A percentile compares a stretch with the other conserved stretches of the same genome.
Evolutionary conservation across 495 filamentous ascomycete genomes (phyloP).

Genomic region (Penicillium ochrochloron): DNA sequence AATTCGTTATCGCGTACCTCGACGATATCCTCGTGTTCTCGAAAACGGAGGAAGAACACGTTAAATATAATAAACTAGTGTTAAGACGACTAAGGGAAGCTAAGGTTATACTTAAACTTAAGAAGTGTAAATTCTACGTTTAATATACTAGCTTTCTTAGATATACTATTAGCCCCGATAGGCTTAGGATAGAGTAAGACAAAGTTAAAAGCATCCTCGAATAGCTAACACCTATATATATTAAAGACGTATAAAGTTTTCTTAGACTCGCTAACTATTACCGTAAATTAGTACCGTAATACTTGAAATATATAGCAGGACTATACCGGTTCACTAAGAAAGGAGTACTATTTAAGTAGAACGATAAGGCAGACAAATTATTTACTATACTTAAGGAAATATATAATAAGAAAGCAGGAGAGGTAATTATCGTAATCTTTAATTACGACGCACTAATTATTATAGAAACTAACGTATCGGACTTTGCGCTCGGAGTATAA

Average conservation of each 20-base stretch:
- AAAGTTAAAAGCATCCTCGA: slow-evolving; percentile 1
- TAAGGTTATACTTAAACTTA: slow-evolving; percentile 18
- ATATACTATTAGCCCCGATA: slow-evolving; percentile 6
- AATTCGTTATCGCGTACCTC: too few relatives aligned
- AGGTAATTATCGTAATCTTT: neutral
- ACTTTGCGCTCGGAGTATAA: neutral
- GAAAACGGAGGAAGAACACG: neutral
- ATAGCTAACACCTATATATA: neutral
- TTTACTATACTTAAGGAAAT: slow-evolving; percentile 1
- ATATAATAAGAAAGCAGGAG: slow-evolving; percentile 1
- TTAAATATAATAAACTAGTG: neutral
- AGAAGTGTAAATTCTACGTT: slow-evolving; percentile 18
- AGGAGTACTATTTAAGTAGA: slow-evolving; percentile 1
- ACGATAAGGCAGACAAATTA: neutral
- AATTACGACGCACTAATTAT: slow-evolving; percentile 2
- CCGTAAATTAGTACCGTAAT: neutral
- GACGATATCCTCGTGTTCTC: neutral
- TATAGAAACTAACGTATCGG: neutral
- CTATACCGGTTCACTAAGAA: slow-evolving; percentile 4
- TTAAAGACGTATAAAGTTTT: slow-evolving; percentile 1
- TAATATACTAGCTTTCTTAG: slow-evolving; percentile 1
- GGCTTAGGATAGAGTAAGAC: neutral
- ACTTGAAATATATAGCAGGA: neutral
- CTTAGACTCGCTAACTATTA: slow-evolving; percentile 7
- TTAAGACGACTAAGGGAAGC: slow-evolving; percentile 13